Percentiles rank a stretch among this genome's conserved stretches.
These are phyloP conservation scores for Heterobasidion annosum DNA, from an alignment of 1,284 basidiomycete species.

Conservation along the genomic window DNA sequence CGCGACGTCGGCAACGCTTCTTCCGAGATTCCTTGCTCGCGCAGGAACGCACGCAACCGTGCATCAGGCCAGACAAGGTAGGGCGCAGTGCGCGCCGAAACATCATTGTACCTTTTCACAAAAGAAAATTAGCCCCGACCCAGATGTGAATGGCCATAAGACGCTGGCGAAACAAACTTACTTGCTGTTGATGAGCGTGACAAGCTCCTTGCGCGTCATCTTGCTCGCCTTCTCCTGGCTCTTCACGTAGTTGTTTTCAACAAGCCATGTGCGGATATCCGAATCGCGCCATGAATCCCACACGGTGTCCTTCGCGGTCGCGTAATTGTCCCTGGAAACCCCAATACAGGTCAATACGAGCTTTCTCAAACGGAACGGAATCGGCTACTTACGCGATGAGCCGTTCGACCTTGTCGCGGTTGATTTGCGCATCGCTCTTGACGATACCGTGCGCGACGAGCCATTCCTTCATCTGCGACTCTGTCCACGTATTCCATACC, in stretches of 20 bases:
- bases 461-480: constrained; percentile 62
- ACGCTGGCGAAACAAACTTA: constrained; percentile 19
- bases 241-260: constrained; percentile 67
- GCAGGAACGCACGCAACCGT: constrained; percentile 75
- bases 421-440: constrained; percentile 62
- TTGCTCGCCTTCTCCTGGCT: constrained; percentile 43
- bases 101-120: constrained; percentile 31
- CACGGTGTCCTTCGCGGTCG: constrained; percentile 55
- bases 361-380: background rate
- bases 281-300: constrained; percentile 75
- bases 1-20: constrained; percentile 52
- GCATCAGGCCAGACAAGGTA: constrained; percentile 90
- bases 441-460: constrained; percentile 61
- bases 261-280: constrained; percentile 71
- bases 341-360: background rate
- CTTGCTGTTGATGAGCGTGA: constrained; percentile 61
- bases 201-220: constrained; percentile 59
- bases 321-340: constrained; percentile 60
- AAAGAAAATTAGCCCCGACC: constrained; percentile 4
- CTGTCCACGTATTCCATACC: constrained; percentile 65
- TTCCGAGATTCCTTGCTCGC: constrained; percentile 66
- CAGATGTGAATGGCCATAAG: too few relatives aligned
- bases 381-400: constrained; percentile 45
- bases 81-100: constrained; percentile 33
- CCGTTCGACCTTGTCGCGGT: constrained; percentile 71